A percentile compares a stretch with the other conserved stretches of the same genome.
phyloP scores from a whole-genome alignment of 805 yeast species.

The Schwanniomyces yamadae region DNA sequence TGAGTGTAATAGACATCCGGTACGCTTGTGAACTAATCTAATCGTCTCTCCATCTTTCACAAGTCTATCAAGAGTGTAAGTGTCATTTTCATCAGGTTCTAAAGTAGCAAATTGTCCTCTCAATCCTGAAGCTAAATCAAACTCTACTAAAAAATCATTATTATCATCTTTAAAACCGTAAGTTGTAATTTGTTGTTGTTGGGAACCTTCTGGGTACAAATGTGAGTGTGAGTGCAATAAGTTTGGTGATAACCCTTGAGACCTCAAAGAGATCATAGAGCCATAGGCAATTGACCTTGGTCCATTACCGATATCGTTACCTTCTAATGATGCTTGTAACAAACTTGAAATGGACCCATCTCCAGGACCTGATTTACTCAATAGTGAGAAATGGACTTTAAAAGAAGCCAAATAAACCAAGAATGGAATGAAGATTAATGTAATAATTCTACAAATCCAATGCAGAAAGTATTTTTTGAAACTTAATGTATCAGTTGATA shows the following conservation, averaged over 20 bases:
- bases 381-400: conserved; percentile 74
- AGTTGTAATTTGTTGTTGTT: conserved; percentile 92
- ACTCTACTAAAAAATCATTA: conserved; percentile 76
- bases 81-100: conserved; percentile 19
- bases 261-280: conserved; percentile 62
- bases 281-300: conserved; percentile 66
- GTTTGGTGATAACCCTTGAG: conserved; percentile 70
- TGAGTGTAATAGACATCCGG: conserved; percentile 79
- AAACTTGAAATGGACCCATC: conserved; percentile 88
- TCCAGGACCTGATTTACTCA: conserved; percentile 86
- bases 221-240: conserved; percentile 87
- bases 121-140: conserved; percentile 46
- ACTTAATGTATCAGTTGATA: conserved; percentile 12
- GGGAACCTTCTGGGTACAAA: conserved; percentile 85
- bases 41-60: conserved; percentile 65
- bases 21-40: conserved; percentile 66
- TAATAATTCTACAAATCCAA: conserved; percentile 67
- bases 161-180: conserved; percentile 87
- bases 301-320: conserved; percentile 61
- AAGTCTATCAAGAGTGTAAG: conserved; percentile 7
- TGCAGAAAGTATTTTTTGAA: conserved; percentile 47
- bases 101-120: conserved; percentile 31
- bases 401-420: conserved; percentile 69
- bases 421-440: conserved; percentile 72
- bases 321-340: conserved; percentile 81